phyloP scores from a whole-genome alignment of 2,329 filamentous ascomycete genomes.

The Raffaelea deltoideospora region DNA sequence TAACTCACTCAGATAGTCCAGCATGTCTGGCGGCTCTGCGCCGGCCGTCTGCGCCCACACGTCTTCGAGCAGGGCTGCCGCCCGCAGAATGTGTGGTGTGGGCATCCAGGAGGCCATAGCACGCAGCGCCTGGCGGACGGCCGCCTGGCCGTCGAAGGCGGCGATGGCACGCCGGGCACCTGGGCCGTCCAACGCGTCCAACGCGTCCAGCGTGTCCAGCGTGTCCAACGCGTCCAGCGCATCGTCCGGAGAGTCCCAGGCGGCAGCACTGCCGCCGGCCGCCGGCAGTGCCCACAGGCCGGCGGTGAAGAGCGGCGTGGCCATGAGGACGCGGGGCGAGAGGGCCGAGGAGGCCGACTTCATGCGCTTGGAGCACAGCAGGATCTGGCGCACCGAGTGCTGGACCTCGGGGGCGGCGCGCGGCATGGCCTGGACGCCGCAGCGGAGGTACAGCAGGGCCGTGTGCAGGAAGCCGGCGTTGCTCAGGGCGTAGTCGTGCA shows the following conservation, averaged over 20 bases:
- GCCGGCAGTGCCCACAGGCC: constrained; percentile 3
- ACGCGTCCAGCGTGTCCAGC: too few relatives aligned
- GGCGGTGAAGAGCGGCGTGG: constrained; percentile 4
- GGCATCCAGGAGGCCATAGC: constrained; percentile 5
- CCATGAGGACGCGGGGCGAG: constrained; percentile 7
- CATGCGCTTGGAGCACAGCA: constrained; percentile 5
- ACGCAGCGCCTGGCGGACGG: constrained; percentile 1
- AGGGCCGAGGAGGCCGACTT: constrained; percentile 2
- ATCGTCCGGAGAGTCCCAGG: too few relatives aligned
- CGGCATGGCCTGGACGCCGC: constrained; percentile 2
- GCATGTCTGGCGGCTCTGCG: too few relatives aligned
- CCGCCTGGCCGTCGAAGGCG: too few relatives aligned
- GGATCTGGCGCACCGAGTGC: constrained; percentile 5
- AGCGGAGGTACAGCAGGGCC: constrained; percentile 5
- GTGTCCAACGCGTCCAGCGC: too few relatives aligned
- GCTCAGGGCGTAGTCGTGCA: constrained; percentile 7
- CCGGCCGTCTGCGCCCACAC: constrained; percentile 2
- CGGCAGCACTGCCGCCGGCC: too few relatives aligned
- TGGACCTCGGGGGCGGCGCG: constrained; percentile 2
- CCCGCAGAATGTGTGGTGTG: constrained; percentile 3
- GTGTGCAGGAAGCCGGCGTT: constrained; percentile 6
- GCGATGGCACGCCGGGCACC: too few relatives aligned
- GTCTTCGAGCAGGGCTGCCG: constrained; percentile 2
- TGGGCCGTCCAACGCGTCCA: too few relatives aligned
- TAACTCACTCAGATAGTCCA: too few relatives aligned